Percentiles rank a stretch among this genome's conserved stretches.
These are phyloP conservation scores for Aspergillus olivimuriae DNA, from an alignment of 495 filamentous ascomycete species.

Conservation along the genomic window DNA sequence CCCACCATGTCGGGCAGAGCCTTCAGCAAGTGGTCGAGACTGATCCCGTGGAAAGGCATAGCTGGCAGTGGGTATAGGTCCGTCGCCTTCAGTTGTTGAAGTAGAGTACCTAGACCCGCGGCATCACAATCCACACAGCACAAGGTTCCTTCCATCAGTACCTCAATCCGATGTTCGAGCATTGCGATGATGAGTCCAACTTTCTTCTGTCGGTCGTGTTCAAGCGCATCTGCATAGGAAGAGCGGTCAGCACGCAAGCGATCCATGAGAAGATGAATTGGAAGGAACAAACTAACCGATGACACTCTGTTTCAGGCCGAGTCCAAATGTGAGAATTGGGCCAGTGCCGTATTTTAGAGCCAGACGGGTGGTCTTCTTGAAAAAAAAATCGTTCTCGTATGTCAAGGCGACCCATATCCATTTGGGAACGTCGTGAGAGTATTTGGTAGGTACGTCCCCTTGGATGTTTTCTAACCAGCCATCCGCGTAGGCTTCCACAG, in stretches of 20 bases:
- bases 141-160: not conserved
- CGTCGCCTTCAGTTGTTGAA: not conserved
- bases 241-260: too few relatives aligned
- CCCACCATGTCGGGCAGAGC: not conserved
- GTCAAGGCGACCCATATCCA: constrained; percentile 29
- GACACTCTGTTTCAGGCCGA: too few relatives aligned
- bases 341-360: not conserved
- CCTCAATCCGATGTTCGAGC: not conserved
- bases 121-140: constrained; percentile 6
- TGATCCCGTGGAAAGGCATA: not conserved
- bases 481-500: constrained; percentile 33
- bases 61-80: constrained; percentile 2
- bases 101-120: not conserved
- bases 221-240: too few relatives aligned
- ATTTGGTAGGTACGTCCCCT: constrained; percentile 4
- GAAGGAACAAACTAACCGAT: too few relatives aligned
- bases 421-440: constrained; percentile 12
- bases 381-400: constrained; percentile 6
- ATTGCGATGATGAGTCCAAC: too few relatives aligned
- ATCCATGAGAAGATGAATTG: too few relatives aligned
- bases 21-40: not conserved
- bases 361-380: constrained; percentile 1
- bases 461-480: constrained; percentile 30
- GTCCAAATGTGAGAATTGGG: too few relatives aligned
- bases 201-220: too few relatives aligned